phyloP scores from a whole-genome alignment of 192 early-diverging fungal genomes.

The Entomortierella chlamydospora region DNA sequence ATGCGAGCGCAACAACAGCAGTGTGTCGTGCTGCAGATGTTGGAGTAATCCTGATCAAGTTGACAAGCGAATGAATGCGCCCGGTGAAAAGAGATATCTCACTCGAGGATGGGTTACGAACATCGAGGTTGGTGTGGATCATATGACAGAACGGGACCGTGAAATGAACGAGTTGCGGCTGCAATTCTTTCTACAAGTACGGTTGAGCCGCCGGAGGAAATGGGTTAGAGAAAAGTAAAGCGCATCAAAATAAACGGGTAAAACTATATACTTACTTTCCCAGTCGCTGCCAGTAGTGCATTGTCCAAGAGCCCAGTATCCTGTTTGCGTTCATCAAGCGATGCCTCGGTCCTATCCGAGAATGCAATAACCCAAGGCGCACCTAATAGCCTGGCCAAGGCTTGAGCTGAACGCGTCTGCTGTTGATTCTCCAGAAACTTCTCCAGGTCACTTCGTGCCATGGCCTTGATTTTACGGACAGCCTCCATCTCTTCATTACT shows the following conservation, averaged over 20 bases:
- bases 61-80: conserved; percentile 46
- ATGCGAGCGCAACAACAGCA: conserved; percentile 37
- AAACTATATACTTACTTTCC: conserved; percentile 14
- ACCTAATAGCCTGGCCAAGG: conserved; percentile 33
- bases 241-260: too few relatives aligned
- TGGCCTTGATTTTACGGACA: conserved; percentile 27
- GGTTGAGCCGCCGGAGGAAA: too few relatives aligned
- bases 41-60: conserved; percentile 44
- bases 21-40: conserved; percentile 50
- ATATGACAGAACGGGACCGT: conserved; percentile 51
- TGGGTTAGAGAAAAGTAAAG: too few relatives aligned
- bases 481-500: conserved; percentile 1
- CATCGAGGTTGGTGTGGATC: conserved; percentile 49
- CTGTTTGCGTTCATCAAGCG: conserved; percentile 27
- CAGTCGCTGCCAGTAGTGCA: conserved; percentile 19
- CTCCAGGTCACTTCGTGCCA: conserved; percentile 18
- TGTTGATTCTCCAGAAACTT: conserved; percentile 39
- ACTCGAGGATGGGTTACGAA: conserved; percentile 35
- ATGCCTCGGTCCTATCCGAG: conserved; percentile 30
- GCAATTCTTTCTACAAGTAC: conserved; percentile 31
- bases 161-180: conserved; percentile 41
- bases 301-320: conserved; percentile 37
- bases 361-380: conserved; percentile 50
- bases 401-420: conserved; percentile 5
- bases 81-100: conserved; percentile 49